Base-by-base conservation (phyloP, 2,329 filamentous ascomycete genomes). In the Truncatella angustata region DNA sequence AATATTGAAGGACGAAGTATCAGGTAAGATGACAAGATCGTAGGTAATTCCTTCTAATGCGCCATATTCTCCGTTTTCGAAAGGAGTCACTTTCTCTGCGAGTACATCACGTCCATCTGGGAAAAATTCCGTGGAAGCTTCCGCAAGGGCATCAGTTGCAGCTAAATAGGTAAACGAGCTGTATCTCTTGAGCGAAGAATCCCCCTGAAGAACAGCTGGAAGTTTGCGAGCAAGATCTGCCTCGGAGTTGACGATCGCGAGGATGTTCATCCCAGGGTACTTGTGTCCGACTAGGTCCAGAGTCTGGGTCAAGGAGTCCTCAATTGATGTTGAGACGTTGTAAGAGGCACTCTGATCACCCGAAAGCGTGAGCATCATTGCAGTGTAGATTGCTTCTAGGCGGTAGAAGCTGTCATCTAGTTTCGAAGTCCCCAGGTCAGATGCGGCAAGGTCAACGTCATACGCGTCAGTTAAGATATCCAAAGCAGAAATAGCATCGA, bases 231-330 rank as follows among this genome's bases (percentile, higher is more conserved):
- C 43, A 18, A 56, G 42, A 36, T 53, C 51, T 11, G 43, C 51
- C 28, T 54, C 48, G 1, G 52, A 49, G 37, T 51, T 51, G 16
- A 52, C 50, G 20, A 56, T 44, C 37, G 52, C 18, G 11, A 55
- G 46, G 18, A 56, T 55, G 18, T 53, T 49, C 52, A 56, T 52
- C 18, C 53, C 50, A 12, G 55, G 42, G 26, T 56, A 49, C 52
- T 56, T 55, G 34, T 56, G 55, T 11, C 36, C 52, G 7, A 55
- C 14, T 9, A 56, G 32, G 40, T 56, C 55, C 1, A 56, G 49
- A 10, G 30, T 37, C 46, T 49, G 32, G 4, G 46, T 39, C 30
- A 49, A 39, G 4, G 46, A 52, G 24, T 52, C 49, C 4, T 49
- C 49, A 2, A 52, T 2, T 9, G 28, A 32, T 7, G 28, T 32